phyloP scores from a whole-genome alignment of 2,329 filamentous ascomycete species.

The Hypomyces perniciosus region DNA sequence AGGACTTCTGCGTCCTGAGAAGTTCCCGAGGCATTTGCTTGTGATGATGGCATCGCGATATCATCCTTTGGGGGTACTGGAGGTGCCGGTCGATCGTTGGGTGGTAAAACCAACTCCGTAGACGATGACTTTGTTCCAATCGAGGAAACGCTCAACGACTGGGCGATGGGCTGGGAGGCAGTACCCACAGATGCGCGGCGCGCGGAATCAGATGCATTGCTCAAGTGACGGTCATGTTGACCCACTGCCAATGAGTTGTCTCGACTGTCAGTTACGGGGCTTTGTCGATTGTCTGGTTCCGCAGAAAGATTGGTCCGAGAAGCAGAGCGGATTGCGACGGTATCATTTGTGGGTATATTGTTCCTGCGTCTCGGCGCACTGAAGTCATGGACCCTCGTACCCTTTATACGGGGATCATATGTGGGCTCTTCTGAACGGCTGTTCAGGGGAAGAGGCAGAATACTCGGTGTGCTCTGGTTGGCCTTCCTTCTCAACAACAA shows the following conservation, averaged over 20 bases:
- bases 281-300: constrained; percentile 11
- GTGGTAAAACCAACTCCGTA: constrained; percentile 10
- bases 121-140: constrained; percentile 15
- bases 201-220: constrained; percentile 27
- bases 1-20: constrained; percentile 19
- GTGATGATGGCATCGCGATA: constrained; percentile 16
- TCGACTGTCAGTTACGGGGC: not conserved
- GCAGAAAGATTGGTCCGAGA: constrained; percentile 14
- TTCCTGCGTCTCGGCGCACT: constrained; percentile 51
- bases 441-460: constrained; percentile 35
- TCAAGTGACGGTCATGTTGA: constrained; percentile 17
- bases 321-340: constrained; percentile 13
- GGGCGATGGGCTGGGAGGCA: constrained; percentile 21
- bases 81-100: constrained; percentile 19
- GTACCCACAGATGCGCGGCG: constrained; percentile 19
- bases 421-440: constrained; percentile 37
- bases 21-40: constrained; percentile 13
- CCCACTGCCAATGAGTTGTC: not conserved
- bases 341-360: constrained; percentile 14
- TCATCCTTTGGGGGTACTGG: constrained; percentile 37
- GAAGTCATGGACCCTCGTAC: constrained; percentile 60
- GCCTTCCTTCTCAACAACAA: constrained; percentile 52
- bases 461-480: constrained; percentile 42
- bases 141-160: constrained; percentile 23
- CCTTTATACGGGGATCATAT: constrained; percentile 60